A percentile compares a stretch with the other conserved stretches of the same genome.
phyloP scores from a whole-genome alignment of 257 asterid genomes.

The Penstemon davidsonii region DNA sequence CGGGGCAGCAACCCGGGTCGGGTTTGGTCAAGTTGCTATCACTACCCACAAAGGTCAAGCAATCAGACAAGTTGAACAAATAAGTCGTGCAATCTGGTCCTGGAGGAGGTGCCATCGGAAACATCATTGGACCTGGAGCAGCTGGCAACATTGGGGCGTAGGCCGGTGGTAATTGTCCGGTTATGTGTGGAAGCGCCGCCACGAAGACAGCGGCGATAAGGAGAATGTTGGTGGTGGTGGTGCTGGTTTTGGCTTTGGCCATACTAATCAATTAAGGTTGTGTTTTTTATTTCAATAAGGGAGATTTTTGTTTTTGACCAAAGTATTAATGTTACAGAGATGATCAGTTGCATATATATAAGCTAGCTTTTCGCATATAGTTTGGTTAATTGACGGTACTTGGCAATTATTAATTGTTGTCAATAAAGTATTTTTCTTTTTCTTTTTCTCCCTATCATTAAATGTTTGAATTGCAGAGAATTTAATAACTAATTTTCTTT shows the following conservation, averaged over 20 bases:
- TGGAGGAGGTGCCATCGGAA: slow-evolving; percentile 31
- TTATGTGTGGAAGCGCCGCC: slow-evolving; percentile 11
- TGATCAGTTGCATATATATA: not conserved
- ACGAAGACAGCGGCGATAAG: slow-evolving; percentile 6
- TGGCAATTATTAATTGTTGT: not conserved
- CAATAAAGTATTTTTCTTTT: no score
- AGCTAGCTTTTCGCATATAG: not conserved
- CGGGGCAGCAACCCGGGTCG: slow-evolving; percentile 58
- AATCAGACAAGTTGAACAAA: slow-evolving; percentile 46
- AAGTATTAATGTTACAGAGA: no score
- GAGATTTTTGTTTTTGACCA: not conserved
- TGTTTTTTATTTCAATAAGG: not conserved
- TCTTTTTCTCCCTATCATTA: no score
- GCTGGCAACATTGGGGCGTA: slow-evolving; percentile 21
- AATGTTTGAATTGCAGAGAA: no score
- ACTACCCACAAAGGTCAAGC: slow-evolving; percentile 42
- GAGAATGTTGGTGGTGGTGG: slow-evolving; percentile 15
- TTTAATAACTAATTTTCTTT: no score
- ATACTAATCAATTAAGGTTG: no score
- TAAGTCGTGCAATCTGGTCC: slow-evolving; percentile 39
- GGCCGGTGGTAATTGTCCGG: slow-evolving; percentile 19
- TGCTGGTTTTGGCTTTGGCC: slow-evolving; percentile 24
- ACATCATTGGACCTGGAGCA: slow-evolving; percentile 33
- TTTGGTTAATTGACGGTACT: not conserved
- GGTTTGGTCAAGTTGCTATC: slow-evolving; percentile 57